A percentile compares a stretch with the other conserved stretches of the same genome.
These are phyloP conservation scores for Tulasnella sp. DNA, from an alignment of 768 basidiomycete genomes.

Conservation along the genomic window DNA sequence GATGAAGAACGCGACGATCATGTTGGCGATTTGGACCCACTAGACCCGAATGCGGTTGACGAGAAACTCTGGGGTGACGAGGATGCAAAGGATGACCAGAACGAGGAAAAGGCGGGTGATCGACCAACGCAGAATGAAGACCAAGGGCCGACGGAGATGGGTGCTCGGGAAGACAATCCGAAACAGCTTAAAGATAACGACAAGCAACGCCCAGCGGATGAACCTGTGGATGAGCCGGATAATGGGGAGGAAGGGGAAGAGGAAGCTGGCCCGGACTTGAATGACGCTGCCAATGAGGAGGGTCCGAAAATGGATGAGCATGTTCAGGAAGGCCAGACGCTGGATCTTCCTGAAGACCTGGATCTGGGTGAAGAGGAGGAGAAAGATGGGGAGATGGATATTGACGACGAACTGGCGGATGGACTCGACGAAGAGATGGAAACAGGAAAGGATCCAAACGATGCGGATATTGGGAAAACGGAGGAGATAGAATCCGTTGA, in stretches of 20 bases:
- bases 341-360: constrained; percentile 85
- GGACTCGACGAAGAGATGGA: constrained; percentile 20
- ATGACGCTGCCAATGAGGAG: constrained; percentile 34
- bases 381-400: constrained; percentile 23
- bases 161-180: constrained; percentile 59
- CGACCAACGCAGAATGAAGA: constrained; percentile 46
- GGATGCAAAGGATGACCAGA: constrained; percentile 37
- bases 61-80: constrained; percentile 98
- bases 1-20: constrained; percentile 65
- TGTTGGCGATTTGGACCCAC: constrained; percentile 65
- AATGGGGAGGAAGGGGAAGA: constrained; percentile 28
- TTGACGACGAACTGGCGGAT: constrained; percentile 24
- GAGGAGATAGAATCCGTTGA: constrained; percentile 30
- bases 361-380: constrained; percentile 35
- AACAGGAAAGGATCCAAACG: neutral
- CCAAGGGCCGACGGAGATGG: constrained; percentile 49
- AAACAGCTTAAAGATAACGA: constrained; percentile 27
- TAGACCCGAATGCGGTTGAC: constrained; percentile 75
- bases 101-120: constrained; percentile 26
- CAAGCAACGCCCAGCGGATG: constrained; percentile 23
- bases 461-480: constrained; percentile 23
- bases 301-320: constrained; percentile 55
- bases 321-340: constrained; percentile 62
- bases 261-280: constrained; percentile 33
- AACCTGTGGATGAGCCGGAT: constrained; percentile 24